A percentile compares a stretch with the other conserved stretches of the same genome.
These are phyloP conservation scores for Ceratobasidium sp. DNA, from an alignment of 1,284 basidiomycete genomes.

Conservation along the genomic window DNA sequence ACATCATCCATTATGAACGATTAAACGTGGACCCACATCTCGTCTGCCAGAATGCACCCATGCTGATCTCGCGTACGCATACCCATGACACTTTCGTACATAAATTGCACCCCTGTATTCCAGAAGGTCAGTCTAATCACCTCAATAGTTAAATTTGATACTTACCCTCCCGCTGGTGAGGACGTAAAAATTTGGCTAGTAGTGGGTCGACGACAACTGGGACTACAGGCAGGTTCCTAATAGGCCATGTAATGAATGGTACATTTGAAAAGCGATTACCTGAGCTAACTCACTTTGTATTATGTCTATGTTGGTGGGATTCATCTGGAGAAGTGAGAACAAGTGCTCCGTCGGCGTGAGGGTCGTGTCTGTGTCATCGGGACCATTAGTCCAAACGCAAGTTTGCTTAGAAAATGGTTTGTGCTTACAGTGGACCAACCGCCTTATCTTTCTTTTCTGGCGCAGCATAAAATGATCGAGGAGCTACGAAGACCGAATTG, in stretches of 20 bases:
- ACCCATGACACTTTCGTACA: slow-evolving; percentile 98
- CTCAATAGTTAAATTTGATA: neutral
- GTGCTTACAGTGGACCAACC: slow-evolving; percentile 62
- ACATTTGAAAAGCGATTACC: neutral
- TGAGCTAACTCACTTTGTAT: slow-evolving; percentile 71
- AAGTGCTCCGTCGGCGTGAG: slow-evolving; percentile 79
- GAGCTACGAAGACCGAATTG: slow-evolving; percentile 44
- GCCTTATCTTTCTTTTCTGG: slow-evolving; percentile 54
- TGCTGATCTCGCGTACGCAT: slow-evolving; percentile 84
- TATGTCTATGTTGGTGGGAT: slow-evolving; percentile 75
- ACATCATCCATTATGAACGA: slow-evolving; percentile 1
- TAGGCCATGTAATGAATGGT: neutral
- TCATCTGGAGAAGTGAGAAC: slow-evolving; percentile 86
- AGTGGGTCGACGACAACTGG: slow-evolving; percentile 95
- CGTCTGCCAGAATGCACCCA: slow-evolving; percentile 97
- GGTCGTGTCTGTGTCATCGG: slow-evolving; percentile 73
- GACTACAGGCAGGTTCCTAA: slow-evolving; percentile 72
- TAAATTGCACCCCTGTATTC: slow-evolving; percentile 78
- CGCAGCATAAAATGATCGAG: slow-evolving; percentile 53
- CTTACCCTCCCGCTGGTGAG: slow-evolving; percentile 91
- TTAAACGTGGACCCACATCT: slow-evolving; percentile 72
- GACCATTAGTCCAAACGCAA: slow-evolving; percentile 20
- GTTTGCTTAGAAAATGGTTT: slow-evolving; percentile 49
- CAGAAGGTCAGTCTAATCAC: neutral
- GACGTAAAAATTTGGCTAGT: slow-evolving; percentile 81